phyloP scores from a whole-genome alignment of 495 filamentous ascomycete genomes.

The Hypoxylon lenormandii region DNA sequence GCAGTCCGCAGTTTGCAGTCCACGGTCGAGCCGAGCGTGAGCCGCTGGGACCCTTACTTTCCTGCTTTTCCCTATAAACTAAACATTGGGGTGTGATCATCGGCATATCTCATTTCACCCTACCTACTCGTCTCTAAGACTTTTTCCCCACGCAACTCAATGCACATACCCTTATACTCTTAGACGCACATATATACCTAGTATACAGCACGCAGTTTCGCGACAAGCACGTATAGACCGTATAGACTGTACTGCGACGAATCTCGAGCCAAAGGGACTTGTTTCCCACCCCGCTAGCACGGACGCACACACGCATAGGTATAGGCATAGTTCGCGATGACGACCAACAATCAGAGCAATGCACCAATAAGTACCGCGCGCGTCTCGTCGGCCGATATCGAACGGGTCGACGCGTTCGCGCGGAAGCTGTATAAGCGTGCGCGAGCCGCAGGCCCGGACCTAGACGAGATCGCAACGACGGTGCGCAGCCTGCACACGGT shows the following conservation, averaged over 20 bases:
- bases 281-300: slow-evolving; percentile 19
- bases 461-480: slow-evolving; percentile 51
- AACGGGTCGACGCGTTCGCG: slow-evolving; percentile 58
- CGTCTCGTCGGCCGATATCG: slow-evolving; percentile 50
- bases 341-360: slow-evolving; percentile 6
- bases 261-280: slow-evolving; percentile 23
- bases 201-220: slow-evolving; percentile 1
- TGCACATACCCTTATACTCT: slow-evolving; percentile 4
- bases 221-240: slow-evolving; percentile 5
- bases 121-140: slow-evolving; percentile 14
- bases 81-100: too few species aligned
- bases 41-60: slow-evolving; percentile 23
- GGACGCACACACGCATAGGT: background rate
- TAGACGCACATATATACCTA: background rate
- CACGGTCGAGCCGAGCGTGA: slow-evolving; percentile 2
- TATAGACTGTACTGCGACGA: background rate
- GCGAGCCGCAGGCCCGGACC: slow-evolving; percentile 54
- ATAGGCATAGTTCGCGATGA: slow-evolving; percentile 30
- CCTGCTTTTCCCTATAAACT: slow-evolving; percentile 17
- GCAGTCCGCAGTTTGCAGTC: background rate
- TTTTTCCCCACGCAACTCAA: slow-evolving; percentile 21
- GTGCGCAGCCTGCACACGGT: slow-evolving; percentile 61
- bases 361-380: slow-evolving; percentile 5
- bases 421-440: slow-evolving; percentile 56
- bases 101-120: slow-evolving; percentile 23